These are phyloP conservation scores for Aureococcus anophagefferens DNA, from an alignment of 108 stramenopile species.

Conservation along the genomic window DNA sequence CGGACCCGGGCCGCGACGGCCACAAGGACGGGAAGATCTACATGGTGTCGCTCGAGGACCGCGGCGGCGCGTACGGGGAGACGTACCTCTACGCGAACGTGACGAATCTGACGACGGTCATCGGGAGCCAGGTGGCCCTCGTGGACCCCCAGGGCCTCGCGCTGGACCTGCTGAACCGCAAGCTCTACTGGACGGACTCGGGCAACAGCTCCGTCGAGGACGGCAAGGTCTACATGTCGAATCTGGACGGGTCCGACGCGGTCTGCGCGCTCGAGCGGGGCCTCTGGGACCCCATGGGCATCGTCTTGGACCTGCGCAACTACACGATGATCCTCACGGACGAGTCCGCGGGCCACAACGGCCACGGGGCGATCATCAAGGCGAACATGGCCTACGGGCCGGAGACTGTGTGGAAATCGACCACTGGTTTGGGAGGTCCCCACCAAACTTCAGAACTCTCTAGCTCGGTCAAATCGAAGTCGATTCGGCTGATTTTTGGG, in stretches of 20 bases:
- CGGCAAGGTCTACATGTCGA: conserved; percentile 5
- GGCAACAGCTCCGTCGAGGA: conserved; percentile 6
- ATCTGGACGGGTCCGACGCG: conserved; percentile 9
- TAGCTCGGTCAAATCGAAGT: too few species aligned
- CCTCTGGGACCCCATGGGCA: conserved; percentile 1
- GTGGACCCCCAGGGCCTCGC: conserved; percentile 6
- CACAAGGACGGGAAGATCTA: background rate
- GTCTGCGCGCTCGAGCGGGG: background rate
- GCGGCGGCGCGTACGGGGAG: background rate
- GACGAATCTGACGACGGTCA: conserved; percentile 1
- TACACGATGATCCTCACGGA: conserved; percentile 1
- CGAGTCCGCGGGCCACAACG: background rate
- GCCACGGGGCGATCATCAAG: background rate
- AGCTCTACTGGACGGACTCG: conserved; percentile 9
- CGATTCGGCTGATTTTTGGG: too few species aligned
- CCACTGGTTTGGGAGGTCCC: too few species aligned
- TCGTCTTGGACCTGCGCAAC: conserved; percentile 10
- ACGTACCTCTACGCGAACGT: too few species aligned
- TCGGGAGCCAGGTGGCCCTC: background rate
- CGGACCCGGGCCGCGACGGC: background rate
- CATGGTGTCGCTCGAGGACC: background rate
- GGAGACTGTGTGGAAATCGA: too few species aligned
- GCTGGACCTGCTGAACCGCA: background rate
- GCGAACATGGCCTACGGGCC: conserved; percentile 1
- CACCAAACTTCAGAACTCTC: too few species aligned